phyloP scores from a whole-genome alignment of 371 early-diverging fungal genomes.

The Rhizomucor miehei region DNA sequence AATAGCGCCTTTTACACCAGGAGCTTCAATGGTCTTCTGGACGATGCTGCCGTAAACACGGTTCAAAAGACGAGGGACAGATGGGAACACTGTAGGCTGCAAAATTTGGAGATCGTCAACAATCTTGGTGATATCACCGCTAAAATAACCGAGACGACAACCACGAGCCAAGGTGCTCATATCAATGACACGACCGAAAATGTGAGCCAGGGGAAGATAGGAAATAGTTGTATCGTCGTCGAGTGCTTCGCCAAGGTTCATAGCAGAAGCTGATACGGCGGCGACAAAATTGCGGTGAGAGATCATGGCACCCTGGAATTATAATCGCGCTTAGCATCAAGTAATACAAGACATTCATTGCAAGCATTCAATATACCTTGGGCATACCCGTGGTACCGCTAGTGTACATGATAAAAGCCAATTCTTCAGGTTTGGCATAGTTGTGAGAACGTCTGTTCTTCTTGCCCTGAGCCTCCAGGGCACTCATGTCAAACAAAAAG shows the following conservation, averaged over 20 bases:
- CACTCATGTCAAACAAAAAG: constrained; percentile 51
- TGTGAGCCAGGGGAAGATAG: constrained; percentile 89
- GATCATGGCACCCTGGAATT: constrained; percentile 48
- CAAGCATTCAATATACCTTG: constrained; percentile 20
- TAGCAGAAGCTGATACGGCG: constrained; percentile 24
- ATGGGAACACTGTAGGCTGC: constrained; percentile 79
- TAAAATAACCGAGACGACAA: constrained; percentile 75
- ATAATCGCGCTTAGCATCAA: neutral
- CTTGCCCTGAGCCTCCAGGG: constrained; percentile 59
- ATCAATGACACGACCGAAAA: constrained; percentile 75
- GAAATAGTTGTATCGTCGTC: constrained; percentile 47
- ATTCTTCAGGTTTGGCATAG: constrained; percentile 49
- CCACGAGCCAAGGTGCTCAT: constrained; percentile 29
- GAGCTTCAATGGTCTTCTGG: constrained; percentile 68
- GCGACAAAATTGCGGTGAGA: constrained; percentile 50
- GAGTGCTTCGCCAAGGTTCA: constrained; percentile 4
- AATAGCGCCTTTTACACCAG: constrained; percentile 60
- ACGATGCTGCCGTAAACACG: constrained; percentile 82
- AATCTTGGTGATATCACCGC: constrained; percentile 78
- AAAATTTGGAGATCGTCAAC: constrained; percentile 82
- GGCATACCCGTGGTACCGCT: constrained; percentile 72
- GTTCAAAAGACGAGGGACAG: constrained; percentile 95
- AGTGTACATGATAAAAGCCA: constrained; percentile 49
- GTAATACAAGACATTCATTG: neutral
- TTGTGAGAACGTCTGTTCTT: constrained; percentile 33